Evolutionary conservation across 441 rosid species (phyloP).

Genomic region (Eruca vesicaria): DNA sequence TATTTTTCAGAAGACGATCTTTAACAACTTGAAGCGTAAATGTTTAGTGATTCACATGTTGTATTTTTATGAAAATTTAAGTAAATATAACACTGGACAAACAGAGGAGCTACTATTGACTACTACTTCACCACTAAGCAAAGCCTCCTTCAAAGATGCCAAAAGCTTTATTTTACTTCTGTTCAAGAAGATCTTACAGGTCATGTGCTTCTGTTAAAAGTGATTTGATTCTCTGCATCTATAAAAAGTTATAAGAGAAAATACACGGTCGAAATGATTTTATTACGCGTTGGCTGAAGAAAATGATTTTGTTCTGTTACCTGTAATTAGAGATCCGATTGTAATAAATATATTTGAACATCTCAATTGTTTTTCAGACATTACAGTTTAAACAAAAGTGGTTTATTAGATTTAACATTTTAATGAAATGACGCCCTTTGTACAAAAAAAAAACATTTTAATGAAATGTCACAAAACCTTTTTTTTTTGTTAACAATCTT

Average conservation of each 20-base stretch:
- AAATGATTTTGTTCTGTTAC: not conserved
- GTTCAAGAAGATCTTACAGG: constrained; percentile 27
- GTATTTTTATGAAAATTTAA: not conserved
- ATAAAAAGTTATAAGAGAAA: constrained; percentile 10
- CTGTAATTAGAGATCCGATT: not conserved
- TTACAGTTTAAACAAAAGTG: not conserved
- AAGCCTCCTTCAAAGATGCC: constrained; percentile 23
- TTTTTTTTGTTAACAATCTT: no score
- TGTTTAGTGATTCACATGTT: not conserved
- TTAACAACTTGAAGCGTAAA: not conserved
- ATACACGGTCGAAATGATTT: constrained; percentile 11
- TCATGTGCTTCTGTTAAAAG: constrained; percentile 36
- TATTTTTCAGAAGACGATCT: not conserved
- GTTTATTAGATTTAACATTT: not conserved
- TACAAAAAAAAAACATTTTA: no score
- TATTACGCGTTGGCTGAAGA: not conserved
- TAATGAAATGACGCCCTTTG: no score
- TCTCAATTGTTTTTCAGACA: not conserved
- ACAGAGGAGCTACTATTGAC: not conserved
- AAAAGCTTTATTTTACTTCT: constrained; percentile 26
- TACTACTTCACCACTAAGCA: constrained; percentile 34
- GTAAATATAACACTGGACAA: not conserved
- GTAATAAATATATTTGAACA: not conserved
- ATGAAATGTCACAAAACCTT: no score
- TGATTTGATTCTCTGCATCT: constrained; percentile 35